Evolutionary conservation across 305 asterid genomes (phyloP).

Genomic region (Plantago coronopus): DNA sequence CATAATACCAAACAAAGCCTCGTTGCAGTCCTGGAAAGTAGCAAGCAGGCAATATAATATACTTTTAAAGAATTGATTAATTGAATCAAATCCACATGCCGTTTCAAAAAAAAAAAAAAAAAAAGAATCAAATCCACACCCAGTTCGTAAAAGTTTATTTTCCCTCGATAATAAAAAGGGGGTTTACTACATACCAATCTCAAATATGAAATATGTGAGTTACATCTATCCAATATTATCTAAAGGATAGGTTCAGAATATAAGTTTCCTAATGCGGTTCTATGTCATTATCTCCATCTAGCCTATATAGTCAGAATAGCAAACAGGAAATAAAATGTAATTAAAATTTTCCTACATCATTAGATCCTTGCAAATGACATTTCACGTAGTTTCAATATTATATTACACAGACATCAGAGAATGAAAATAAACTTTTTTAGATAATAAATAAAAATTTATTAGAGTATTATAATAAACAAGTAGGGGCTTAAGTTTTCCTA

Average conservation of each 20-base stretch:
- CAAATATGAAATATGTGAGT: slow-evolving; percentile 7
- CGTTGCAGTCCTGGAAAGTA: slow-evolving; percentile 56
- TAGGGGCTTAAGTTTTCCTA: too few relatives aligned
- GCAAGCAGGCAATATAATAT: slow-evolving; percentile 11
- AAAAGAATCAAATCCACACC: slow-evolving; percentile 1
- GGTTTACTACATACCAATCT: slow-evolving; percentile 1
- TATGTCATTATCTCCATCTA: too few relatives aligned
- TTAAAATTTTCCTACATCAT: neutral
- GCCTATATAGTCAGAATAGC: too few relatives aligned
- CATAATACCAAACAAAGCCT: slow-evolving; percentile 79
- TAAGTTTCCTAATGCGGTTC: neutral
- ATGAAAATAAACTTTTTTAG: too few relatives aligned
- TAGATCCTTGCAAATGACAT: neutral
- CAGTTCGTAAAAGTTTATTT: neutral
- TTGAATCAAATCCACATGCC: slow-evolving; percentile 4
- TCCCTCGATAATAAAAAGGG: neutral
- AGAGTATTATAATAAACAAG: too few relatives aligned
- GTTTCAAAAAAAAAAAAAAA: too few relatives aligned
- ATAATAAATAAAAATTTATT: too few relatives aligned
- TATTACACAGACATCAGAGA: neutral
- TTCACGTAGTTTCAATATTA: neutral
- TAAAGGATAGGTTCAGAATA: neutral
- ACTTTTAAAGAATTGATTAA: neutral
- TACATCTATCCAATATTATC: slow-evolving; percentile 1
- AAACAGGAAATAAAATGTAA: neutral